Base-by-base conservation (phyloP, 176 grass and related monocot species). In the Musa itinerans region DNA sequence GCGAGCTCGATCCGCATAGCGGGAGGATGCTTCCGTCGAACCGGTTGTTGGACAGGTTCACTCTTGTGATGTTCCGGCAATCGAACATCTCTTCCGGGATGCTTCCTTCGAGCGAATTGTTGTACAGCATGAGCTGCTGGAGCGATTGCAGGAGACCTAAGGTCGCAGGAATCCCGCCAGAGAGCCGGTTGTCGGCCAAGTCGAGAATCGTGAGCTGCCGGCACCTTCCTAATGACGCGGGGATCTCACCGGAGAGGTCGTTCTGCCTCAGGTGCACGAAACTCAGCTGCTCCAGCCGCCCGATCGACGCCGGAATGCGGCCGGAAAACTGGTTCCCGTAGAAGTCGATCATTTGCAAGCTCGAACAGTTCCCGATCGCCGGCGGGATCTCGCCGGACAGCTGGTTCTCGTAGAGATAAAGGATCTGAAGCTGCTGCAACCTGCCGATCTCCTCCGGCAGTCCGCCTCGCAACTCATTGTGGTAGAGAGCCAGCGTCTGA, bases 381-480 rank as follows among this genome's bases (percentile, higher is more conserved):
- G 23, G 78, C 15, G 93, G 93, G 80, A 96, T 86, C 71, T 69
- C 79, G 14, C 93, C 89, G 20, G 69, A 1, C 22, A 96, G 87
- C 82, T 90, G 85, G 79, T 96, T 96, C 83, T 96, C 93, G 83
- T 96, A 96, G 51, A 92, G 53, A 74, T 85, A 96, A 8, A 96
- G 81, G 50, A 19, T 81, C 83, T 92, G 69, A 22, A 96, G 85
- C 63, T 80, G 87, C 11, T 23, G 71, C 2, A 96, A 85, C 16
- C 57, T 65, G 58, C 87, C 85, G 34, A 96, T 77, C 57, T 79
- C 74, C 66, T 83, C 83, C 13, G 87, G 81, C 24, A 96, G 71
- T 54, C 19, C 25, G 54, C 93, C 89, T 4, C 58, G 84, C 54
- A 96, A 80, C 10, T 54, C 2, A 74, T 96, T 96, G 77, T 90